Percentiles rank a stretch among this genome's conserved stretches.
Evolutionary conservation across 768 basidiomycete genomes (phyloP).

Genomic region (Leccinum subgranulosum): DNA sequence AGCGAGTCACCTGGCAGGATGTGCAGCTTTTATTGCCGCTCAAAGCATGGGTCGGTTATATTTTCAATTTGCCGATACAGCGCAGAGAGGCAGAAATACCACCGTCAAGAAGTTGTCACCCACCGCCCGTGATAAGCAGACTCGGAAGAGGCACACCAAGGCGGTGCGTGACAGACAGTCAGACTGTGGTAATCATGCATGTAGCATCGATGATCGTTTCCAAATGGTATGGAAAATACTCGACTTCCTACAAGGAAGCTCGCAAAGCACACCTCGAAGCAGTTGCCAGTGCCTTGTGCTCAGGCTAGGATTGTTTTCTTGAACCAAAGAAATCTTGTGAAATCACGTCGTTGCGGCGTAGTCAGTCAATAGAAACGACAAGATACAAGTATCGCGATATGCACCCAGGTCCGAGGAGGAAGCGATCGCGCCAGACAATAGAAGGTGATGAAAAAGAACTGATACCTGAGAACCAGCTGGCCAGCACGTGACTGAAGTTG

Average conservation of each 20-base stretch:
- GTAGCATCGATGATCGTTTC: background rate
- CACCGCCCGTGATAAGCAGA: too few species aligned
- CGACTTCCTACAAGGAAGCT: too few species aligned
- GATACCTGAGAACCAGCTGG: too few species aligned
- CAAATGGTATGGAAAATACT: too few species aligned
- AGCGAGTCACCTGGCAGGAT: background rate
- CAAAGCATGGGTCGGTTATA: background rate
- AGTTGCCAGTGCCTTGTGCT: background rate
- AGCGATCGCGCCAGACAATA: too few species aligned
- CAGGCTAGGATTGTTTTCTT: background rate
- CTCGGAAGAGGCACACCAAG: background rate
- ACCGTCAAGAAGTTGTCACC: too few species aligned
- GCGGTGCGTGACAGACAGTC: too few species aligned
- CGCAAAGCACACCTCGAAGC: background rate
- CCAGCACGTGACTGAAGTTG: too few species aligned
- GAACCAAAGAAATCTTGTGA: background rate
- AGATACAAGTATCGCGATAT: background rate
- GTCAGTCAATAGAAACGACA: background rate
- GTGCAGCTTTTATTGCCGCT: background rate
- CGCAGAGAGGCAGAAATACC: too few species aligned
- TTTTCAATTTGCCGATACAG: background rate
- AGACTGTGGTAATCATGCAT: too few species aligned
- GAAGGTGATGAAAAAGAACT: too few species aligned
- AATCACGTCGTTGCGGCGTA: background rate
- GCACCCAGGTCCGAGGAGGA: too few species aligned